Conservation (phyloP, 495 filamentous ascomycete species). For the Lophiostoma macrostomum region DNA sequence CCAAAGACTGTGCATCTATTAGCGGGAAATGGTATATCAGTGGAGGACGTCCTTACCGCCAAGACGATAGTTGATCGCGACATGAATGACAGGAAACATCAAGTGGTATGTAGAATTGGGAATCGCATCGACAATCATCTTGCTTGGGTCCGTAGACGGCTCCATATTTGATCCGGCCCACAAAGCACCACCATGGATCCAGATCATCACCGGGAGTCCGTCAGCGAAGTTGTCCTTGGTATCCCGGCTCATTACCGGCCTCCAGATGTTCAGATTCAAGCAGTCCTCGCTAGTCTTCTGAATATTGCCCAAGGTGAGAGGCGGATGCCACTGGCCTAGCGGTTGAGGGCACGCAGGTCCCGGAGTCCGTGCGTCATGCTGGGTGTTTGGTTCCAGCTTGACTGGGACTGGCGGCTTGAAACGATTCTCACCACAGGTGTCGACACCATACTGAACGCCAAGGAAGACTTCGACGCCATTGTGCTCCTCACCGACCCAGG, state of each 20-base stretch:
- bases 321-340: slow-evolving; percentile 9
- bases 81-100: slow-evolving; percentile 10
- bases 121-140: too few species aligned
- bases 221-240: too few species aligned
- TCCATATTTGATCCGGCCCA: slow-evolving; percentile 19
- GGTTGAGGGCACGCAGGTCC: slow-evolving; percentile 14
- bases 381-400: not conserved
- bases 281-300: slow-evolving; percentile 16
- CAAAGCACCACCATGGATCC: slow-evolving; percentile 25
- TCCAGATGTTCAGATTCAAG: slow-evolving; percentile 14
- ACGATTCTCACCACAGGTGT: slow-evolving; percentile 7
- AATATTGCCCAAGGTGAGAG: slow-evolving; percentile 8
- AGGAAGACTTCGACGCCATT: slow-evolving; percentile 14
- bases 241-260: not conserved
- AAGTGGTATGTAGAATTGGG: too few species aligned
- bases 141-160: too few species aligned
- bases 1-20: slow-evolving; percentile 7
- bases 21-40: not conserved
- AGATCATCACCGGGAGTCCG: slow-evolving; percentile 23
- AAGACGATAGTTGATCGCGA: slow-evolving; percentile 22
- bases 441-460: slow-evolving; percentile 6
- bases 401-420: slow-evolving; percentile 18
- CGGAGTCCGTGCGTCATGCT: slow-evolving; percentile 1
- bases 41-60: slow-evolving; percentile 9
- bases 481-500: slow-evolving; percentile 1